phyloP scores from a whole-genome alignment of 2,329 filamentous ascomycete genomes.

The Diplocarpon mali region DNA sequence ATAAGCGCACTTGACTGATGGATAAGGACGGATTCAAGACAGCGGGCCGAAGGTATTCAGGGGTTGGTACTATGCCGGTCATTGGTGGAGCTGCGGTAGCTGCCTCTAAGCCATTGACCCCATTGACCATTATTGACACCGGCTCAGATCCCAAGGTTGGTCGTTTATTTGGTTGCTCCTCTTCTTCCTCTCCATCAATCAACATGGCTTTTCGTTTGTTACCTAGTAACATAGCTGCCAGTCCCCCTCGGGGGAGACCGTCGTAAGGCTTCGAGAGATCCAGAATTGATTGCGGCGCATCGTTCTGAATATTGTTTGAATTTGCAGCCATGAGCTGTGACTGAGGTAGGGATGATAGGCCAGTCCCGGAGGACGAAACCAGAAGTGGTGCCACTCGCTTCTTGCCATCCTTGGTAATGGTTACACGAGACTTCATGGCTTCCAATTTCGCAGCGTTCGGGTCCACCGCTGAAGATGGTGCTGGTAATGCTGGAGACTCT shows the following conservation, averaged over 20 bases:
- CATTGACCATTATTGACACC: slow-evolving; percentile 64
- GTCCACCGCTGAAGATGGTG: slow-evolving; percentile 30
- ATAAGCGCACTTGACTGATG: slow-evolving; percentile 73
- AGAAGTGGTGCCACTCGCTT: slow-evolving; percentile 89
- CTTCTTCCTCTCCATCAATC: slow-evolving; percentile 64
- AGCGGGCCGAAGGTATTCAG: slow-evolving; percentile 79
- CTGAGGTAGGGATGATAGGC: slow-evolving; percentile 79
- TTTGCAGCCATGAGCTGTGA: slow-evolving; percentile 75
- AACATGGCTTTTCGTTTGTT: slow-evolving; percentile 80
- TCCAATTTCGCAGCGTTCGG: slow-evolving; percentile 49
- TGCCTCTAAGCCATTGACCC: slow-evolving; percentile 65
- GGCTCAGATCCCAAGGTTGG: slow-evolving; percentile 52
- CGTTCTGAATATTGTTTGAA: slow-evolving; percentile 52
- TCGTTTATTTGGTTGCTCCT: slow-evolving; percentile 46
- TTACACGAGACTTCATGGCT: slow-evolving; percentile 79
- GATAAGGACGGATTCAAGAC: slow-evolving; percentile 73
- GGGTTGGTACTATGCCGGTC: slow-evolving; percentile 54
- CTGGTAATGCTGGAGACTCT: slow-evolving; percentile 32
- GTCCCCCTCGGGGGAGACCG: slow-evolving; percentile 78
- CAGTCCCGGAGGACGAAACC: slow-evolving; percentile 79
- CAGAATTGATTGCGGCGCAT: slow-evolving; percentile 69
- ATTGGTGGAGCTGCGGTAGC: slow-evolving; percentile 51
- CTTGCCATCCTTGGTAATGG: slow-evolving; percentile 91
- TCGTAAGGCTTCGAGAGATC: slow-evolving; percentile 93
- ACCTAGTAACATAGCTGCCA: slow-evolving; percentile 75